Conservation (phyloP, 176 grass and related monocot genomes). For the Elymus sibiricus region DNA sequence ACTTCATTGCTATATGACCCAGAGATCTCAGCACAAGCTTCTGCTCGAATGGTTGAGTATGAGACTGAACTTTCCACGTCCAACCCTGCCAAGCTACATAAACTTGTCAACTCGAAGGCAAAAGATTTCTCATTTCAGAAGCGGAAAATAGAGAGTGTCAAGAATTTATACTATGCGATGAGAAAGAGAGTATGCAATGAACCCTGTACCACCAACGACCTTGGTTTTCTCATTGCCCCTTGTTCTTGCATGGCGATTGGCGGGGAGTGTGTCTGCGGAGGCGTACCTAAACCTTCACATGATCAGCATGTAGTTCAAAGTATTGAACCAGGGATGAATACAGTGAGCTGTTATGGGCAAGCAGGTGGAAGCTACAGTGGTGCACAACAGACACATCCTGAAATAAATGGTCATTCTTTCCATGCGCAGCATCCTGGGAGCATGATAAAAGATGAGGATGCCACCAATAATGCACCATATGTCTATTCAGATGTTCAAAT, state of each 20-base stretch:
- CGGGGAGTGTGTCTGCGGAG: conserved; percentile 32
- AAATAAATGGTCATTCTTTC: conserved; percentile 50
- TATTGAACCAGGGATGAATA: too few relatives aligned
- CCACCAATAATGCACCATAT: conserved; percentile 26
- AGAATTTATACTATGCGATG: conserved; percentile 56
- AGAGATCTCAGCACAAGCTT: conserved; percentile 43
- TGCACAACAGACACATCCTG: conserved; percentile 29
- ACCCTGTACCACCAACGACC: conserved; percentile 33
- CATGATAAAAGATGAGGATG: conserved; percentile 33
- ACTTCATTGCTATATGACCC: conserved; percentile 52
- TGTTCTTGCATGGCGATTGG: conserved; percentile 37
- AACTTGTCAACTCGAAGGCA: conserved; percentile 59
- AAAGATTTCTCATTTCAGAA: conserved; percentile 61
- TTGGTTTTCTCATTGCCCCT: conserved; percentile 47
- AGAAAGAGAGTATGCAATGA: conserved; percentile 53
- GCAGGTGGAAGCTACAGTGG: conserved; percentile 25
- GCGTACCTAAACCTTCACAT: not conserved
- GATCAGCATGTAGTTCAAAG: too few relatives aligned
- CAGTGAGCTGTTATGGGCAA: not conserved
- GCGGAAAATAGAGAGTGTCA: conserved; percentile 55
- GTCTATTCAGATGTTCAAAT: conserved; percentile 45
- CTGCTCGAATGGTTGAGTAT: conserved; percentile 51
- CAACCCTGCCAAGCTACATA: conserved; percentile 50
- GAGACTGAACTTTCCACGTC: conserved; percentile 44
- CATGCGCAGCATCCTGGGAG: conserved; percentile 37